Evolutionary conservation across 768 basidiomycete species (phyloP), one percentile per base, ranked within the genome.

Genomic region (Chalciporus chontae): DNA sequence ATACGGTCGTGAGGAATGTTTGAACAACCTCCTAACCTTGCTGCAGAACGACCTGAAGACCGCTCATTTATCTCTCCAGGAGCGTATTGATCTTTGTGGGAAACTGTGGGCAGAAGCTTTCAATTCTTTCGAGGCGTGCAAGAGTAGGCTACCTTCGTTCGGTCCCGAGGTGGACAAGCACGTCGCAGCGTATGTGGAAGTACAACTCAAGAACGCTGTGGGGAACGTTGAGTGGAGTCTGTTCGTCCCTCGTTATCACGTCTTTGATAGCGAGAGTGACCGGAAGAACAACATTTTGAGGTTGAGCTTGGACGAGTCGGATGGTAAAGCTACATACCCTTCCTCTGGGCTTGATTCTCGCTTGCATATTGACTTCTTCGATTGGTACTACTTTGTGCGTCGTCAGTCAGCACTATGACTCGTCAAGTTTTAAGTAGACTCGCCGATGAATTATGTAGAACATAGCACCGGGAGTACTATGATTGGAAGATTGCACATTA

Each of bases 191-290:
- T 59, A 56, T 17, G 29, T 29, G 13, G 49, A 59, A 13, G 49
- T 46, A 24, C 41, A 56, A 21, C 5, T 49, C 3, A 54, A 60
- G 38, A 29, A 51, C 40, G 15, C 19, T 1, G 7, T 31, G 2
- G 57, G 57, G 21, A 55, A 43, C 18, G 40, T 60, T 8, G 46
- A 58, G 34, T 60, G 51, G 57, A 51, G 57, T 14, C 7, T 45
- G 2, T 29, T 45, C 39, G 40, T 24, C 27, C 40, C 17, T 21
- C 56, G 58, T 26, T 59, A 59, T 42, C 47, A 37, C 23, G 24
- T 23, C 11, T 57, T 59, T 27, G 36, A 13, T 13, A 45, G 38
- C 42, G 52, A 59, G 15, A 34, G 27, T 3, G 57, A 58, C 40
- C 53, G 52, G 47, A 36, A 24, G 38, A 50, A 50, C 19, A 37